Base-by-base conservation (phyloP, 225 moss, liverwort and hornwort species). In the Anthoceros angustus region DNA sequence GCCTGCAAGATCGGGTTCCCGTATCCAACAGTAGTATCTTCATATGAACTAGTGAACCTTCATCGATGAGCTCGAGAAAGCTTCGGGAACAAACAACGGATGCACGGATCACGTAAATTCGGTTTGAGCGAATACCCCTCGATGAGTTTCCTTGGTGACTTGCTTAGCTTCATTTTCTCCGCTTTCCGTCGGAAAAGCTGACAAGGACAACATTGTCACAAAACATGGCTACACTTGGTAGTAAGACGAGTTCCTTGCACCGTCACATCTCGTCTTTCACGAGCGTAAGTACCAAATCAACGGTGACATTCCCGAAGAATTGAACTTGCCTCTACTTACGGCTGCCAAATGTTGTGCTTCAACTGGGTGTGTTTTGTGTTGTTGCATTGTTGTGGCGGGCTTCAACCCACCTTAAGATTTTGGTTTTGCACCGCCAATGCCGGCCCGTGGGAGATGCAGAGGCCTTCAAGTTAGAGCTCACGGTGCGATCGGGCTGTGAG, bases 21-120 rank as follows among this genome's bases (percentile, higher is more conserved):
- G n/a, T n/a, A n/a, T n/a, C n/a, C n/a, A n/a, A n/a, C n/a, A n/a
- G n/a, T n/a, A n/a, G n/a, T n/a, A n/a, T n/a, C 72, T 92, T 87
- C 91, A 92, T 7, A 92, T 66, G 68, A 72, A 88, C 73, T 77
- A 88, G 42, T 80, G 87, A 66, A 92, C 65, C 91, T 92, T 73
- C 62, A 69, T 21, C 66, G 3, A 39, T n/a, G 5, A 15, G 42
- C 43, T 18, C 21, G 15, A n/a, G 23, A 10, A 38, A 55, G 8
- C 23, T 26, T 66, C 2, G 63, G 39, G 18, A 62, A 68, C 32
- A 8, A 40, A 38, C 23, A 9, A 5, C 43, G 11, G 8, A 0
- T 23, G 61, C 49, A 26, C 0, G 25, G 25, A 25, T 15, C 2
- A 38, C 25, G 63, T 2, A 41, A 7, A 6, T 10, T 5, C 8